Percentiles rank a stretch among this genome's conserved stretches.
Evolutionary conservation across 2,329 filamentous ascomycete species (phyloP).

Genomic region (Botrytis hyacinthi): DNA sequence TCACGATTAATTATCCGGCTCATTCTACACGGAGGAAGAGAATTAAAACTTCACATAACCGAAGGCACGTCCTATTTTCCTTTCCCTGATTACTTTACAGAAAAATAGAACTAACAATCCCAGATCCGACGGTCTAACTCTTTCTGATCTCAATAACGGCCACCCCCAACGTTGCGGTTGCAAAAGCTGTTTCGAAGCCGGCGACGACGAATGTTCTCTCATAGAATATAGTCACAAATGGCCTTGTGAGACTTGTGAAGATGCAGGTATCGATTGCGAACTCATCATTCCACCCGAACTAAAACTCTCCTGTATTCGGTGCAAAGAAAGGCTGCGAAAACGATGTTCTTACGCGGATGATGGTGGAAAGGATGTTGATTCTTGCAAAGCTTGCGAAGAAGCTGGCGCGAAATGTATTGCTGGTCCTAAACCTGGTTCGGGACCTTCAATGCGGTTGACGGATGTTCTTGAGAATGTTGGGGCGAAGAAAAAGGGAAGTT

Average conservation of each 20-base stretch:
- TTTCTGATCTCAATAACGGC: conserved; percentile 26
- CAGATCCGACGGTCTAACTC: conserved; percentile 30
- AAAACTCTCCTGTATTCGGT: conserved; percentile 30
- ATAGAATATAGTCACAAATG: conserved; percentile 28
- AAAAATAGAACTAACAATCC: conserved; percentile 7
- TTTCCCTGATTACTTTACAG: not conserved
- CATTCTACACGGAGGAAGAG: not conserved
- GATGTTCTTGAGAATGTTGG: not conserved
- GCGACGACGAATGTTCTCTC: conserved; percentile 32
- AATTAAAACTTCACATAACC: conserved; percentile 16
- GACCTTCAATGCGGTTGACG: not conserved
- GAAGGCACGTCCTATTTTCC: not conserved
- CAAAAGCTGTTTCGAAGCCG: conserved; percentile 31
- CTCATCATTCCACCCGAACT: conserved; percentile 29
- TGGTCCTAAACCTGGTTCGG: conserved; percentile 18
- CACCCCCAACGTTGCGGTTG: conserved; percentile 34
- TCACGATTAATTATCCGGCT: conserved; percentile 3
- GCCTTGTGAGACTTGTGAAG: conserved; percentile 33
- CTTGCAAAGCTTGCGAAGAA: conserved; percentile 30
- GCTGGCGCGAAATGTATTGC: conserved; percentile 27
- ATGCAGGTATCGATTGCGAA: conserved; percentile 26
- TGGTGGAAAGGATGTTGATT: conserved; percentile 25
- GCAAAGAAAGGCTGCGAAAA: conserved; percentile 26
- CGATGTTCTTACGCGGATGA: conserved; percentile 29
- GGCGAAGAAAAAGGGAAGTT: not conserved